Evolutionary conservation across 768 basidiomycete species (phyloP).

Genomic region (Kwoniella botswanensis): DNA sequence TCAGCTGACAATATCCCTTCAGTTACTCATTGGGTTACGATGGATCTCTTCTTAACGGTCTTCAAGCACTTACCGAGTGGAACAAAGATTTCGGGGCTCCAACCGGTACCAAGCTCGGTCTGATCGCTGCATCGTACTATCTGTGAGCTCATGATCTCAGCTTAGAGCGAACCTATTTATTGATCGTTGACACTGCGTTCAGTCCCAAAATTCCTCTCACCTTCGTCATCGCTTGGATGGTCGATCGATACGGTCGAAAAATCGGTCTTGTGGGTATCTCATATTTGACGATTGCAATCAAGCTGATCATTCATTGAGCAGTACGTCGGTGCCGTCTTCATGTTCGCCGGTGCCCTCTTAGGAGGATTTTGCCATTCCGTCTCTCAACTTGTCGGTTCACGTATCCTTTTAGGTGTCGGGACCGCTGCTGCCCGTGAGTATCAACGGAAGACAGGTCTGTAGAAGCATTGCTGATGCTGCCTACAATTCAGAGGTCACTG

Average conservation of each 20-base stretch:
- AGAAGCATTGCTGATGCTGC: neutral
- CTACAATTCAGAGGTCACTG: conserved; percentile 18
- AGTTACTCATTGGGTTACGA: conserved; percentile 37
- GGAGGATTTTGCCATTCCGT: conserved; percentile 29
- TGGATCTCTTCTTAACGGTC: conserved; percentile 43
- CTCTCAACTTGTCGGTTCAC: conserved; percentile 31
- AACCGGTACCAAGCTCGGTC: conserved; percentile 34
- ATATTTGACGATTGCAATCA: neutral
- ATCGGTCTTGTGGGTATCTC: conserved; percentile 22
- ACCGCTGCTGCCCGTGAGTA: conserved; percentile 69
- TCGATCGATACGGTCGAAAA: conserved; percentile 35
- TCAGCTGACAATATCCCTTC: neutral
- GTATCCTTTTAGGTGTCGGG: conserved; percentile 38
- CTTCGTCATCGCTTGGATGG: conserved; percentile 32
- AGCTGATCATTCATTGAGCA: conserved; percentile 9
- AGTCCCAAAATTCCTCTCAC: conserved; percentile 36
- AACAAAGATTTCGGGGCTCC: conserved; percentile 31
- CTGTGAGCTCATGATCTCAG: conserved; percentile 1
- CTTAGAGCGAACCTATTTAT: neutral
- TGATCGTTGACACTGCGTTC: neutral
- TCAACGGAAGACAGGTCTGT: neutral
- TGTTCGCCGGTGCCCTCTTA: conserved; percentile 31
- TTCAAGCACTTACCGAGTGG: conserved; percentile 39
- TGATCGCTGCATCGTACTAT: conserved; percentile 40
- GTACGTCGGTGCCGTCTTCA: conserved; percentile 35